Evolutionary conservation across 345 rosid genomes (phyloP).

Genomic region (Euphorbia lathyris): DNA sequence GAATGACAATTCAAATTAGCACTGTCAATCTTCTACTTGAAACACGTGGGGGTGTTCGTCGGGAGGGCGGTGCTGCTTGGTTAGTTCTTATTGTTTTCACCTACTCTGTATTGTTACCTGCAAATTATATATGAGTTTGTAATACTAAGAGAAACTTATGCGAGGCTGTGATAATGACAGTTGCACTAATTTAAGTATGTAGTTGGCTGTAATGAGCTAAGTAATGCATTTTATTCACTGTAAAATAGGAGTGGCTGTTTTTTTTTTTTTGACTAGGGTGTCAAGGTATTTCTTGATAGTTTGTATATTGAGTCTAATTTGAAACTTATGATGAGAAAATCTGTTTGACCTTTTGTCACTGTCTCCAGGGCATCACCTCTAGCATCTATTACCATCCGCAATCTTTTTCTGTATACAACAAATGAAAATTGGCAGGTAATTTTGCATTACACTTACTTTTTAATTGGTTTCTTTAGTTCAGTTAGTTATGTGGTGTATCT

Average conservation of each 20-base stretch:
- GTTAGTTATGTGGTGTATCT: slow-evolving; percentile 12
- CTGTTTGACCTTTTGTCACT: slow-evolving; percentile 2
- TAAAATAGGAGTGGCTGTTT: neutral
- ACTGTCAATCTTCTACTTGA: slow-evolving; percentile 94
- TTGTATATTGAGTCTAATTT: neutral
- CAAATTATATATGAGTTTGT: slow-evolving; percentile 1
- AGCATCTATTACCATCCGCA: slow-evolving; percentile 88
- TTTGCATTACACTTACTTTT: slow-evolving; percentile 8
- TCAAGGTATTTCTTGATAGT: neutral
- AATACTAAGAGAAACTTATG: neutral
- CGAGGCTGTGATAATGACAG: too few relatives aligned
- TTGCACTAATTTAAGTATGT: neutral
- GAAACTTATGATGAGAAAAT: neutral
- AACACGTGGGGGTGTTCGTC: slow-evolving; percentile 67
- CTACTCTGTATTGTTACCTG: neutral
- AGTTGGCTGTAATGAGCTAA: neutral
- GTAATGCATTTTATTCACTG: neutral
- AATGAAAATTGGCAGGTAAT: slow-evolving; percentile 95
- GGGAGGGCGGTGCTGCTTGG: slow-evolving; percentile 89
- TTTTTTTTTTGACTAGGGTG: neutral
- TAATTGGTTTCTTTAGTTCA: slow-evolving; percentile 1
- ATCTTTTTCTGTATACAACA: slow-evolving; percentile 76
- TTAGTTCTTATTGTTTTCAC: slow-evolving; percentile 29
- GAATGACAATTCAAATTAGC: slow-evolving; percentile 85
- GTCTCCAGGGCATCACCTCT: slow-evolving; percentile 82